These are phyloP conservation scores for Saturnispora sanitii DNA, from an alignment of 805 yeast species.

Conservation along the genomic window DNA sequence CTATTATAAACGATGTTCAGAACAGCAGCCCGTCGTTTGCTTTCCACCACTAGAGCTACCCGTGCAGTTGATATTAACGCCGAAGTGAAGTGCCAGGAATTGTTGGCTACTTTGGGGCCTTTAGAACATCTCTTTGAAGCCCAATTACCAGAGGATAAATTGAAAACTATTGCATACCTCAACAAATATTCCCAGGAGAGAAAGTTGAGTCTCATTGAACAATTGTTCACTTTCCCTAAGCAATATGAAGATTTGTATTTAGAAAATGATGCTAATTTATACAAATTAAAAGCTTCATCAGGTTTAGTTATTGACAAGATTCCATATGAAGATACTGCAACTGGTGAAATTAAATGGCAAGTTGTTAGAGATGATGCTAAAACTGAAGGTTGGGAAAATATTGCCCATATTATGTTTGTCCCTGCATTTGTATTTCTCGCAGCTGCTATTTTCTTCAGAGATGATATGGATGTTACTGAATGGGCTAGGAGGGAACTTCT, in stretches of 20 bases:
- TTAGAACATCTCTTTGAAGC: conserved; percentile 58
- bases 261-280: conserved; percentile 53
- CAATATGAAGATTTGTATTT: conserved; percentile 44
- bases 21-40: background rate
- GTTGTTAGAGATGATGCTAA: conserved; percentile 57
- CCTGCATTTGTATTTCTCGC: conserved; percentile 57
- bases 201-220: conserved; percentile 40
- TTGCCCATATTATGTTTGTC: conserved; percentile 60
- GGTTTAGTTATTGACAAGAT: conserved; percentile 71
- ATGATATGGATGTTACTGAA: conserved; percentile 41
- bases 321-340: conserved; percentile 69
- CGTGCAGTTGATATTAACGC: conserved; percentile 13
- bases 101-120: conserved; percentile 53
- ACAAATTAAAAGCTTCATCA: conserved; percentile 45
- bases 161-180: conserved; percentile 62
- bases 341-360: conserved; percentile 74
- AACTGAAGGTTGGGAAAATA: conserved; percentile 79
- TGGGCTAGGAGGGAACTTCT: conserved; percentile 83
- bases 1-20: too few relatives aligned
- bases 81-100: conserved; percentile 53
- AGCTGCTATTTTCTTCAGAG: conserved; percentile 41
- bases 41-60: background rate
- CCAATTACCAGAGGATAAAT: conserved; percentile 62
- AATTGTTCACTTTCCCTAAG: conserved; percentile 35
- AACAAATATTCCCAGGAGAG: conserved; percentile 49